Percentiles rank a stretch among this genome's conserved stretches.
These are phyloP conservation scores for Amanita pseudoporphyria DNA, from an alignment of 768 basidiomycete genomes.

Conservation along the genomic window DNA sequence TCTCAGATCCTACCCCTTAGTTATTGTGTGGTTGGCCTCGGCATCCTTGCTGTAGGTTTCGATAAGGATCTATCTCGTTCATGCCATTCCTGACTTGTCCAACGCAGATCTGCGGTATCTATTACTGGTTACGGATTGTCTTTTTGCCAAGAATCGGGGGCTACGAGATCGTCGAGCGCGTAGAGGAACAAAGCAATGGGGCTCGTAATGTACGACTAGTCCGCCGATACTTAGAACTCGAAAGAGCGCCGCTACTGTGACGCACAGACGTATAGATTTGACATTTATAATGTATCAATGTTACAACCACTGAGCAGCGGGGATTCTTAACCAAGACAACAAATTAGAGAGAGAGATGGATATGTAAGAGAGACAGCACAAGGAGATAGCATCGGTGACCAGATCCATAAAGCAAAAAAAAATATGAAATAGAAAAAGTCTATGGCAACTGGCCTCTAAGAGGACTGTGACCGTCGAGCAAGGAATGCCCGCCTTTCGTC, in stretches of 20 bases:
- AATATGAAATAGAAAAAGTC: neutral
- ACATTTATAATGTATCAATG: neutral
- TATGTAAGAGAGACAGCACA: neutral
- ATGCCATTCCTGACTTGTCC: neutral
- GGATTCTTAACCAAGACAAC: neutral
- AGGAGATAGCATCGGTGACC: no score
- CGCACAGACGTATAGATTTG: neutral
- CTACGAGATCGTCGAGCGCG: slow-evolving; percentile 37
- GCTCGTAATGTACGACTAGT: slow-evolving; percentile 24
- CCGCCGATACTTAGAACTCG: slow-evolving; percentile 17
- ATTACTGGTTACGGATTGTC: slow-evolving; percentile 34
- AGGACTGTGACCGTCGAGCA: neutral
- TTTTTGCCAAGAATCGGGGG: slow-evolving; percentile 32
- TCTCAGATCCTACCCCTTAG: slow-evolving; percentile 4
- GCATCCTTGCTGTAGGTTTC: slow-evolving; percentile 17
- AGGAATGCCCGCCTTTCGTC: slow-evolving; percentile 24
- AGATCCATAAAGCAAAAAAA: neutral
- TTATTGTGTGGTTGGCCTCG: slow-evolving; percentile 23
- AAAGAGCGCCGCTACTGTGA: slow-evolving; percentile 9
- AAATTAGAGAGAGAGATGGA: neutral
- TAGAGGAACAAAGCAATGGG: slow-evolving; percentile 29
- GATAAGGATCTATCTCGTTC: neutral
- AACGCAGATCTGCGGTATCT: slow-evolving; percentile 22
- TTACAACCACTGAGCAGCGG: neutral
- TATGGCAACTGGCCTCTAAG: neutral